phyloP scores from a whole-genome alignment of 352 stramenopile genomes.

The Globisporangium nodosum region DNA sequence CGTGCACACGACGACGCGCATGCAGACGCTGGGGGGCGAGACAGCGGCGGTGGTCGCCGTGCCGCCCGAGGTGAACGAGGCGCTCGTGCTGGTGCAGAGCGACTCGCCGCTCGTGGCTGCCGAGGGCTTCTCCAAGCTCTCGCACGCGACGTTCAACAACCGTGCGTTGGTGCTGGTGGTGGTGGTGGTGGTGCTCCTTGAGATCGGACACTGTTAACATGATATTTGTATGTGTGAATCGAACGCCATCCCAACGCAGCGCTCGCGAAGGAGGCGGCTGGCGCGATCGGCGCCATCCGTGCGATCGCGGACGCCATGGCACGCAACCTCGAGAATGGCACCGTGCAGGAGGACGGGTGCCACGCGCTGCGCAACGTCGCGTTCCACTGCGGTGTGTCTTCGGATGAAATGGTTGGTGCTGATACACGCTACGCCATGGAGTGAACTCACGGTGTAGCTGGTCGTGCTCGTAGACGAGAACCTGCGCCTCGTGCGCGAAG shows the following conservation, averaged over 20 bases:
- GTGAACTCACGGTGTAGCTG: neutral
- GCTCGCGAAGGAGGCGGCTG: conserved; percentile 60
- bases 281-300: conserved; percentile 43
- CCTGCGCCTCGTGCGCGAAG: conserved; percentile 43
- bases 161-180: conserved; percentile 25
- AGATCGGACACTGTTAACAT: neutral
- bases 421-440: neutral
- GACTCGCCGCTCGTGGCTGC: conserved; percentile 43
- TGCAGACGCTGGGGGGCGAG: conserved; percentile 39
- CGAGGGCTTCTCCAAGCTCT: conserved; percentile 68
- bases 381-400: conserved; percentile 50
- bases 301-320: conserved; percentile 62
- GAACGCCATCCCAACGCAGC: conserved; percentile 19
- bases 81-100: conserved; percentile 48
- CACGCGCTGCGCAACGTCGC: conserved; percentile 70
- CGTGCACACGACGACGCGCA: conserved; percentile 42
- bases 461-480: conserved; percentile 37
- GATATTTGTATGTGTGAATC: neutral
- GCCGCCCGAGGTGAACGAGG: conserved; percentile 47
- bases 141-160: conserved; percentile 76
- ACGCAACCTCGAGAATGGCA: conserved; percentile 56
- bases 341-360: conserved; percentile 63
- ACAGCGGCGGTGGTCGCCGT: conserved; percentile 21
- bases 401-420: neutral
- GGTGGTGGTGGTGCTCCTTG: neutral